Percentiles rank a stretch among this genome's conserved stretches.
Conservation (phyloP, 2,329 filamentous ascomycete genomes). For the Penicillium sp. region DNA sequence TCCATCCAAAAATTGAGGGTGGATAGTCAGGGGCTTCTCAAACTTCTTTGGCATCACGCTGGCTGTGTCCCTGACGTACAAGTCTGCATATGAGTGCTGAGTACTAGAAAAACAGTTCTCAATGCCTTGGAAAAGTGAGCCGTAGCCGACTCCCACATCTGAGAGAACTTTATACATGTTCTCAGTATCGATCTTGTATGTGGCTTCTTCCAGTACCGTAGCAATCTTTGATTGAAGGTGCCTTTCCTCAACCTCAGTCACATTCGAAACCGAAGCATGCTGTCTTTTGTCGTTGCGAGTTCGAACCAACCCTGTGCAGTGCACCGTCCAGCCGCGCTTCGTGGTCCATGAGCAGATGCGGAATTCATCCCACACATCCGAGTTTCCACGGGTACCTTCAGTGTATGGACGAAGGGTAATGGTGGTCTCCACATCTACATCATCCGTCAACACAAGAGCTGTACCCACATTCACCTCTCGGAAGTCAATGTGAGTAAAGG, state of each 20-base stretch:
- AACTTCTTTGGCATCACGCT: constrained; percentile 43
- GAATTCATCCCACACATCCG: constrained; percentile 26
- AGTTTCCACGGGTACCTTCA: constrained; percentile 38
- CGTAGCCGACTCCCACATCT: constrained; percentile 48
- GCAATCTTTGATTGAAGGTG: constrained; percentile 10
- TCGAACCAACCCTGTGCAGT: constrained; percentile 27
- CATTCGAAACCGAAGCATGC: constrained; percentile 15
- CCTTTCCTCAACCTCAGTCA: constrained; percentile 10
- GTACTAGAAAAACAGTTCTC: constrained; percentile 42
- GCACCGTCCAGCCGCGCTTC: constrained; percentile 25
- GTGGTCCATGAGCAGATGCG: constrained; percentile 24
- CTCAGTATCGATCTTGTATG: constrained; percentile 27
- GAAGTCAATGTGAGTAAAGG: constrained; percentile 44
- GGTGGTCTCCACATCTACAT: constrained; percentile 47
- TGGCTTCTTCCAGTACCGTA: constrained; percentile 9
- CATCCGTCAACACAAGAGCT: constrained; percentile 46
- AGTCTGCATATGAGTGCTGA: constrained; percentile 23
- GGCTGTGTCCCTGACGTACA: constrained; percentile 43
- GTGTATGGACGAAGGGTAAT: constrained; percentile 39
- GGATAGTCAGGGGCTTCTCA: constrained; percentile 43
- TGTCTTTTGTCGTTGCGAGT: constrained; percentile 15
- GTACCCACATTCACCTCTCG: constrained; percentile 46
- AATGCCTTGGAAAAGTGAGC: constrained; percentile 49
- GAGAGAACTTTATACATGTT: constrained; percentile 46
- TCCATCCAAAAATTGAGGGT: constrained; percentile 45